These are phyloP conservation scores for Beta lomatogona DNA, from an alignment of 179 eudicot species.

Conservation along the genomic window DNA sequence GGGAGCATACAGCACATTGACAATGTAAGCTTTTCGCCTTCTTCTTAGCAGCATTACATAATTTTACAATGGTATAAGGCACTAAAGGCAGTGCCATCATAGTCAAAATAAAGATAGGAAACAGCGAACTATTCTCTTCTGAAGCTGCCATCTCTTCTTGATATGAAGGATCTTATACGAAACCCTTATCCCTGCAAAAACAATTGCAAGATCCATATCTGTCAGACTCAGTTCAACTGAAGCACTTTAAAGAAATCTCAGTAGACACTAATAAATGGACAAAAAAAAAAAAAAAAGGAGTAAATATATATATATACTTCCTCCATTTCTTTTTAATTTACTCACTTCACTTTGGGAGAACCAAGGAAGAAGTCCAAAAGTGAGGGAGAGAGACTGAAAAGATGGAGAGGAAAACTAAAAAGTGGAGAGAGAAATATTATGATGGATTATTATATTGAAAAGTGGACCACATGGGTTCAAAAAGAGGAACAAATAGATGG, in stretches of 20 bases:
- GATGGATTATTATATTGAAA: too few species aligned
- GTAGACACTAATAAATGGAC: not conserved
- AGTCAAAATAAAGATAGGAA: conserved; percentile 83
- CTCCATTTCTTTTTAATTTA: too few species aligned
- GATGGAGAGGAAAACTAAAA: too few species aligned
- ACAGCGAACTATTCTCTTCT: conserved; percentile 79
- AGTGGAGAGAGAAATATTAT: too few species aligned
- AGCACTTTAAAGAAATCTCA: not conserved
- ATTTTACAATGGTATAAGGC: conserved; percentile 77
- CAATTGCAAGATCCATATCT: not conserved
- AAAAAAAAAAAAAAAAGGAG: not conserved
- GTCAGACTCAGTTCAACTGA: conserved; percentile 4
- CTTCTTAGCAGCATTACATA: conserved; percentile 69
- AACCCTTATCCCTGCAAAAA: conserved; percentile 21
- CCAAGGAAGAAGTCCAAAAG: too few species aligned
- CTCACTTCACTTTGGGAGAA: too few species aligned
- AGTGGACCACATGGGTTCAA: too few species aligned
- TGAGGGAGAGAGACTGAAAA: too few species aligned
- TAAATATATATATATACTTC: not conserved
- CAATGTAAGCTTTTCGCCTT: conserved; percentile 68
- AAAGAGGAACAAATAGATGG: too few species aligned
- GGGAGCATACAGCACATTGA: conserved; percentile 68
- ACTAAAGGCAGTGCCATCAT: conserved; percentile 85
- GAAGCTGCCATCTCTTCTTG: conserved; percentile 63
- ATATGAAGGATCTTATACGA: conserved; percentile 21